Conservation (phyloP, 306 rosid species). For the Glycine latifolia region DNA sequence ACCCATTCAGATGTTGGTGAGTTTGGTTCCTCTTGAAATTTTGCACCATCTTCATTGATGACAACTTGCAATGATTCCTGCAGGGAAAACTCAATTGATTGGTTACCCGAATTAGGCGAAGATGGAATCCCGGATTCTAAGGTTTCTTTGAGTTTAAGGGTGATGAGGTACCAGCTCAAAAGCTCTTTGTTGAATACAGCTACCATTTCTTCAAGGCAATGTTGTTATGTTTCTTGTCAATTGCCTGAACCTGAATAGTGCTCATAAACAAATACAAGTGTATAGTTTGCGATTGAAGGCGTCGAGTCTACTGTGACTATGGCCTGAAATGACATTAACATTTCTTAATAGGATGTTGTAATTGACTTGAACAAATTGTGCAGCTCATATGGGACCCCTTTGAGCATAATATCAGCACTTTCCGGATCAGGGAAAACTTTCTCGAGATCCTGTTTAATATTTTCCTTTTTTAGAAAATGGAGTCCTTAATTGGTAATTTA, state of each 20-base stretch:
- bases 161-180: constrained; percentile 90
- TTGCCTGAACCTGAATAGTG: not conserved
- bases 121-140: constrained; percentile 64
- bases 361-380: constrained; percentile 41
- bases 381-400: constrained; percentile 52
- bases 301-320: not conserved
- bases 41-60: constrained; percentile 46
- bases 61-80: constrained; percentile 57
- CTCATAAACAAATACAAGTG: constrained; percentile 25
- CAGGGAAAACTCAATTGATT: constrained; percentile 51
- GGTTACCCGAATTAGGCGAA: constrained; percentile 42
- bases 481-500: no score
- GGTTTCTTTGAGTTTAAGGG: constrained; percentile 86
- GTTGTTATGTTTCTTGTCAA: constrained; percentile 22
- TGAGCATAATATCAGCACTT: constrained; percentile 29
- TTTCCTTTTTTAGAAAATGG: no score
- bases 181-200: constrained; percentile 88
- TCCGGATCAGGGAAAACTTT: no score
- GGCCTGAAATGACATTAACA: not conserved
- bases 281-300: constrained; percentile 3
- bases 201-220: constrained; percentile 62
- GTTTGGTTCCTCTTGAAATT: constrained; percentile 47
- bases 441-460: no score
- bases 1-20: constrained; percentile 77
- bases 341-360: constrained; percentile 30